Base-by-base conservation (phyloP, 2,329 filamentous ascomycete species). In the Pochonia chlamydosporia region DNA sequence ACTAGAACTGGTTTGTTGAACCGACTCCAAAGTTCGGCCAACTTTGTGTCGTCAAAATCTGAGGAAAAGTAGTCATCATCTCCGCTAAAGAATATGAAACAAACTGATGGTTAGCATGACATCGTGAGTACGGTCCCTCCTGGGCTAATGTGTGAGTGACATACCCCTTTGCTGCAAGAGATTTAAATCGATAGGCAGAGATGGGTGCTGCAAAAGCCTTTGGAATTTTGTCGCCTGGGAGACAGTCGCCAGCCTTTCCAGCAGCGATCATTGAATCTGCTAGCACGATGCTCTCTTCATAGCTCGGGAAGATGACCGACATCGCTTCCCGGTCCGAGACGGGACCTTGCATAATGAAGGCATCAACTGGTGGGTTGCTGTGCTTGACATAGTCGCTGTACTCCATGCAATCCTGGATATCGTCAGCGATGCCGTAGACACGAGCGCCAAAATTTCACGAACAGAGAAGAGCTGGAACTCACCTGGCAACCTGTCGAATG, bases 61-160 rank as follows among this genome's bases (percentile, higher is more conserved):
- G 81, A 83, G n/a, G 86, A 91, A 68, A 95, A 96, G 60, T 87
- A 89, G 62, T 96, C 91, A 62, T 96, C 91, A 49, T 87, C 85
- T 9, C 84, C 86, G 5, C 81, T 79, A 25, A 9, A 43, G 35
- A 10, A 25, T 8, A 14, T 39, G n/a, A 46, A 30, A 8, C 5
- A n/a, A 21, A 41, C 24, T 30, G 23, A 36, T 3, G 4, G 14
- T 24, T 16, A 44, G 14, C 5, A 7, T 18, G 16, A 3, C 30
- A 16, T 30, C 13, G 16, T 10, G 7, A 26, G 16, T 13, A 10
- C 20, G 1, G 10, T 9, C 7, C 4, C 13, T 10, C 21, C 7
- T n/a, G 20, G 11, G 9, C 8, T 11, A 21, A 39, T 7, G 20
- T 5, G 9, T 21, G 14, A 14, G 20, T 9, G 21, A 65, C 75